Conservation (phyloP, 768 basidiomycete species). For the Boletus edulis region DNA sequence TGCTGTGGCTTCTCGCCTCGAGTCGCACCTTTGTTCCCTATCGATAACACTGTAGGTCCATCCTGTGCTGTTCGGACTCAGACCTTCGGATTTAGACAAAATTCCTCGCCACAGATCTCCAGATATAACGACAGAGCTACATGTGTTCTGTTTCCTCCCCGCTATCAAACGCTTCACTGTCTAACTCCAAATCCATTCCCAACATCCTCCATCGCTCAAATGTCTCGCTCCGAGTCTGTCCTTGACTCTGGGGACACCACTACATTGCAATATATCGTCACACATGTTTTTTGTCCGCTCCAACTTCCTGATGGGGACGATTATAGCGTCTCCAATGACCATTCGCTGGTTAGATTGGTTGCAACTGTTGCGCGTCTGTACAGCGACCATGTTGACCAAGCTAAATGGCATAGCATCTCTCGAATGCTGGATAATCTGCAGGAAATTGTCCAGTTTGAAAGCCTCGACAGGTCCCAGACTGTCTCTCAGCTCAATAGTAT, state of each 20-base stretch:
- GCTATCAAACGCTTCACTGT: no score
- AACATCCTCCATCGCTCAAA: neutral
- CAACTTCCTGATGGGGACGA: conserved; percentile 39
- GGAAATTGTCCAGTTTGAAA: neutral
- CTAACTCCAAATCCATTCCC: no score
- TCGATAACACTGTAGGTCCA: neutral
- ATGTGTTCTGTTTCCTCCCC: no score
- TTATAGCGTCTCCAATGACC: conserved; percentile 22
- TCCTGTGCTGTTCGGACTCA: conserved; percentile 6
- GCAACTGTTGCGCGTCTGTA: conserved; percentile 21
- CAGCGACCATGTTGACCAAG: neutral
- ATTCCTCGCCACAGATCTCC: neutral
- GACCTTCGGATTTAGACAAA: neutral
- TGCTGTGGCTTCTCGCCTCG: neutral
- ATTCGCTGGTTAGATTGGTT: conserved; percentile 23
- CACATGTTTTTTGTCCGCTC: conserved; percentile 44
- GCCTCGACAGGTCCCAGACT: conserved; percentile 6
- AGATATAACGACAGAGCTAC: neutral
- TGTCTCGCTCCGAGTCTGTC: neutral
- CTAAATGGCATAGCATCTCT: conserved; percentile 29
- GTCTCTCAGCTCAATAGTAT: conserved; percentile 20
- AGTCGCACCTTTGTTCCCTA: neutral
- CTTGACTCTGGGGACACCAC: neutral
- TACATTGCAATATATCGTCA: conserved; percentile 31
- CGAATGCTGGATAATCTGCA: conserved; percentile 31